A percentile compares a stretch with the other conserved stretches of the same genome.
Evolutionary conservation across 192 early-diverging fungal species (phyloP).

Genomic region (Paraglomus occultum): DNA sequence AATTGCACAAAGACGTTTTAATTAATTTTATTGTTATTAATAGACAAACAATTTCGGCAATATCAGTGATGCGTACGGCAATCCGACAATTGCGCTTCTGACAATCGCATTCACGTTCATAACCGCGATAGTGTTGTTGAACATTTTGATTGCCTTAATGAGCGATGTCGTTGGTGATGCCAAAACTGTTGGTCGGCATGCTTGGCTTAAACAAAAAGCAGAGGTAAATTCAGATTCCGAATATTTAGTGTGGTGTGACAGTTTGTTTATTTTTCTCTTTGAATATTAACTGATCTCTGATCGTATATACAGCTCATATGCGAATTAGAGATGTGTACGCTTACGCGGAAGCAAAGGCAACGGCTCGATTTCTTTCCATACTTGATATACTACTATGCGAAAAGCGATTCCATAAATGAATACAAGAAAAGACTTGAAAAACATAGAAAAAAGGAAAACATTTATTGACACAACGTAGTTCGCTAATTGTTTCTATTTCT

Average conservation of each 20-base stretch:
- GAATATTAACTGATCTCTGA: too few relatives aligned
- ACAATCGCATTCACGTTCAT: slow-evolving; percentile 12
- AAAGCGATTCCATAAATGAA: not conserved
- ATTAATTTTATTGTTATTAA: not conserved
- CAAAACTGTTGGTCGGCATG: slow-evolving; percentile 11
- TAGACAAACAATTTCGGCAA: not conserved
- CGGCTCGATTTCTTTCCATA: slow-evolving; percentile 9
- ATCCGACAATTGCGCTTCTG: not conserved
- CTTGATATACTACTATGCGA: slow-evolving; percentile 13
- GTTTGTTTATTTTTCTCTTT: too few relatives aligned
- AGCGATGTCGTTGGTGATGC: slow-evolving; percentile 1
- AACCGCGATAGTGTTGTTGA: slow-evolving; percentile 16
- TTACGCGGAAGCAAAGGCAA: slow-evolving; percentile 1
- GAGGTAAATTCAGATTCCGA: not conserved
- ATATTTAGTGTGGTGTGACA: not conserved
- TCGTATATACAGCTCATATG: slow-evolving; percentile 3
- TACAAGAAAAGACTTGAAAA: not conserved
- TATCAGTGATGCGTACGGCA: not conserved
- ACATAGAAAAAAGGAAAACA: too few relatives aligned
- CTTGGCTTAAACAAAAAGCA: slow-evolving; percentile 17
- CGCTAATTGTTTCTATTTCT: too few relatives aligned
- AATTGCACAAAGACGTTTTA: not conserved
- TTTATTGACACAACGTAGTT: too few relatives aligned
- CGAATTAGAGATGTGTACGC: slow-evolving; percentile 2
- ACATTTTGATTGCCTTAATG: slow-evolving; percentile 13